Conservation (phyloP, 2,329 filamentous ascomycete species). For the Cylindrodendrum hubeiense region DNA sequence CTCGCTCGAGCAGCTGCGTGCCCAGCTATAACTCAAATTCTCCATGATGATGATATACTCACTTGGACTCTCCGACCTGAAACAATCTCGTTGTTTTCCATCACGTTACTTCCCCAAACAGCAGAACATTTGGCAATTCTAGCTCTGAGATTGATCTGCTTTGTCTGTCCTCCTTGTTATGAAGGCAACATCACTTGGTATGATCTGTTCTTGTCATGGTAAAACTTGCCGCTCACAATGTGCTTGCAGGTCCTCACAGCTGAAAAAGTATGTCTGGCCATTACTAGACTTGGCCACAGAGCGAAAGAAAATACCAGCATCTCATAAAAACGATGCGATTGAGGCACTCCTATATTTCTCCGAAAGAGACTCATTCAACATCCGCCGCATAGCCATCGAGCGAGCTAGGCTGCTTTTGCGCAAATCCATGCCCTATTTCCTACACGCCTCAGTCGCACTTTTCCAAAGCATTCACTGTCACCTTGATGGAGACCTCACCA, state of each 20-base stretch:
- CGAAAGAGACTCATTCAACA: constrained; percentile 46
- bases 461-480: constrained; percentile 49
- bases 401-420: constrained; percentile 40
- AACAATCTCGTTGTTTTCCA: neutral
- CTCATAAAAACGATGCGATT: constrained; percentile 35
- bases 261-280: constrained; percentile 44
- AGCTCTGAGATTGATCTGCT: constrained; percentile 43
- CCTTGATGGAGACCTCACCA: constrained; percentile 41
- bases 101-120: constrained; percentile 25
- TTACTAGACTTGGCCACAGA: constrained; percentile 37
- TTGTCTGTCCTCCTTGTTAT: constrained; percentile 47
- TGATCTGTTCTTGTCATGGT: fast-evolving
- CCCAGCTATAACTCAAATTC: constrained; percentile 27
- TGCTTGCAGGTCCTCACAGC: constrained; percentile 32
- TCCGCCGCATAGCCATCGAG: constrained; percentile 41
- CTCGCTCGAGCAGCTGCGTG: constrained; percentile 16
- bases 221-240: neutral
- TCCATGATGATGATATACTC: constrained; percentile 33
- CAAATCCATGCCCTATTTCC: constrained; percentile 48
- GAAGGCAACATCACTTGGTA: constrained; percentile 50
- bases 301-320: constrained; percentile 29
- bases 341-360: constrained; percentile 48
- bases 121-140: constrained; percentile 34
- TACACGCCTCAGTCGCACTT: constrained; percentile 46
- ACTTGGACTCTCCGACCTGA: constrained; percentile 37